These are phyloP conservation scores for Pyrenula aspistea DNA, from an alignment of 495 filamentous ascomycete genomes.

Conservation along the genomic window DNA sequence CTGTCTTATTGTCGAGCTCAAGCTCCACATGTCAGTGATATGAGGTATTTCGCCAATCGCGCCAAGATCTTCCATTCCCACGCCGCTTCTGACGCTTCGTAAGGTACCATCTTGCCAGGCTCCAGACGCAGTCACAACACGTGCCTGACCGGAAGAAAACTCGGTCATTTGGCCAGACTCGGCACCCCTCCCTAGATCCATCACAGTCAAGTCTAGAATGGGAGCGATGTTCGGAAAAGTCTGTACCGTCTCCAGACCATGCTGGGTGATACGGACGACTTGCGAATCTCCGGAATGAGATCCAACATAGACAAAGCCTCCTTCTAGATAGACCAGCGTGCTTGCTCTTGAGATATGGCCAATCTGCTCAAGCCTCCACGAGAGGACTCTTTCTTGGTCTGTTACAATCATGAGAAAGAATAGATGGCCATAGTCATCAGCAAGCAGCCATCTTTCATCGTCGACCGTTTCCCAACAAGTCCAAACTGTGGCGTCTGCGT, in stretches of 20 bases:
- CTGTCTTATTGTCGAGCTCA: constrained; percentile 35
- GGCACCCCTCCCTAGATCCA: constrained; percentile 82
- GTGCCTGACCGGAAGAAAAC: constrained; percentile 87
- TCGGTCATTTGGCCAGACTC: constrained; percentile 71
- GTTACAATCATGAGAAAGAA: constrained; percentile 67
- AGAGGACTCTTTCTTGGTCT: constrained; percentile 46
- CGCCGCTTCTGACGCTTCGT: constrained; percentile 80
- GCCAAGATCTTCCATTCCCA: constrained; percentile 82
- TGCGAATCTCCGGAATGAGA: constrained; percentile 92
- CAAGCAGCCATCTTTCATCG: constrained; percentile 67
- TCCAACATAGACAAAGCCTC: constrained; percentile 67
- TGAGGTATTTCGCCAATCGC: constrained; percentile 68
- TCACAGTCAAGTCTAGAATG: constrained; percentile 83
- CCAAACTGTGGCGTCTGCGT: constrained; percentile 63
- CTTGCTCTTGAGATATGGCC: constrained; percentile 63
- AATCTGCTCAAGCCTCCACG: constrained; percentile 54
- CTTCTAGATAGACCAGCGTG: constrained; percentile 66
- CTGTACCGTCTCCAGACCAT: constrained; percentile 55
- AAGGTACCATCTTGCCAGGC: constrained; percentile 77
- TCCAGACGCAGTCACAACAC: constrained; percentile 86
- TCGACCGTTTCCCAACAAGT: constrained; percentile 81
- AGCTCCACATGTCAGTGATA: constrained; percentile 56
- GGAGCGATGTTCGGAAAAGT: constrained; percentile 77
- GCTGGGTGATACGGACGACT: constrained; percentile 50
- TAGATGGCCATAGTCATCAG: constrained; percentile 78